Conservation (phyloP, 2,329 filamentous ascomycete species). For the Aspergillus luchuensis region DNA sequence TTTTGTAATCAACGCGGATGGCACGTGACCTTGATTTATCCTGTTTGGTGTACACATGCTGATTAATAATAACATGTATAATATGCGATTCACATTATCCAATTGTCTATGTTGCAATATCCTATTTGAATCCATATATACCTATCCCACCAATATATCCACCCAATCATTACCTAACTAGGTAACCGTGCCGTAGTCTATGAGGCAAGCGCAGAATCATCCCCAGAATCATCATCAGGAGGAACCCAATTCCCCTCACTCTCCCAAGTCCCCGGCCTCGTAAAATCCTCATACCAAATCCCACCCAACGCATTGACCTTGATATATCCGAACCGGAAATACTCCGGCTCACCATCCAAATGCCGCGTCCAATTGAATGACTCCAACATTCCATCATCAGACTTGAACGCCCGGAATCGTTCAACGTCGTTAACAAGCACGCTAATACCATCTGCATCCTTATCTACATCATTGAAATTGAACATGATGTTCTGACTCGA, state of each 20-base stretch:
- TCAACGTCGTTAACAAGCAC: slow-evolving; percentile 65
- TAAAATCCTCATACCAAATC: slow-evolving; percentile 46
- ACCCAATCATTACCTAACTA: no score
- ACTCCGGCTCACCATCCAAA: slow-evolving; percentile 36
- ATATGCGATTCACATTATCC: not conserved
- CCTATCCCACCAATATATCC: no score
- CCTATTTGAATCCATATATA: no score
- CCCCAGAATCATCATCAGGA: no score
- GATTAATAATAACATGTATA: no score
- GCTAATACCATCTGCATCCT: slow-evolving; percentile 55
- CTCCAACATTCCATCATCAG: slow-evolving; percentile 36
- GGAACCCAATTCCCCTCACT: slow-evolving; percentile 27
- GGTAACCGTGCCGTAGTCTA: no score
- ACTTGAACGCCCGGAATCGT: slow-evolving; percentile 55
- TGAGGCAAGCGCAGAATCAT: no score
- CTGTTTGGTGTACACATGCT: no score
- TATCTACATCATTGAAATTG: slow-evolving; percentile 33
- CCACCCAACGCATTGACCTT: slow-evolving; percentile 39
- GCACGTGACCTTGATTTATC: not conserved
- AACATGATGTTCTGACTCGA: slow-evolving; percentile 38
- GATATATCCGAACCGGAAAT: slow-evolving; percentile 48
- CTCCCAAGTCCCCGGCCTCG: slow-evolving; percentile 36
- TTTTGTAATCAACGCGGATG: not conserved
- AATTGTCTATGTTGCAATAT: not conserved
- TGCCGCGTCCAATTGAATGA: slow-evolving; percentile 41